Evolutionary conservation across 108 stramenopile species (phyloP), one percentile per base, ranked within the genome.

Genomic region (Skeletonema menzelii): DNA sequence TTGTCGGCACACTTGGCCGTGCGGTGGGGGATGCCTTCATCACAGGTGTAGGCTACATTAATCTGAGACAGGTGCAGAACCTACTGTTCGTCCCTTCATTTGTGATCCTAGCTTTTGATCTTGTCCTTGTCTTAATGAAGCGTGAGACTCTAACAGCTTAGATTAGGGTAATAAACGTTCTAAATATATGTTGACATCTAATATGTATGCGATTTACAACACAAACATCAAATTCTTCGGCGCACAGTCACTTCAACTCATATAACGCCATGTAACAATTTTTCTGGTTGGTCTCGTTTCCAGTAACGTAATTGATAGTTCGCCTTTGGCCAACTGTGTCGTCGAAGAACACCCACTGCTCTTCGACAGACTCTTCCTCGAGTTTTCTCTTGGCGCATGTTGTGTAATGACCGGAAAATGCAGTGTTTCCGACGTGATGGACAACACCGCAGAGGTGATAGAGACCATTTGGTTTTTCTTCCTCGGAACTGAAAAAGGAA

Each of bases 401-500:
- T 15, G 88, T 91, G 67, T 93, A 93, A 69, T 90, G 89, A 14
- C 92, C 92, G 19, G 86, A 88, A 53, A 67, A 67, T 31, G 87
- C 78, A 5, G 85, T 83, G 56, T 47, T 82, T 14, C 91, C 91
- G 42, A 88, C 82, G 67, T 92, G 91, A 68, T 87, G 86, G 8
- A 92, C 89, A 13, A 92, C 80, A 65, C 87, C 85, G 28, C 76
- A 58, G 10, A 89, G 63, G 20, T 47, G 42, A 71, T 86, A 91
- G 11, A 27, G 31, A 49, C 59, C 56, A 57, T 49, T 13, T 8
- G 59, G 49, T 7, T 22, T 70, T 56, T 47, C 59, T 59, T 47
- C 47, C 6, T 56, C 40, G 12, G 72, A 11, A 12, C 57, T 59
- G 27, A 66, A 30, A 42, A 75, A 80, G 15, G 73, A 55, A 47